Evolutionary conservation across 108 stramenopile genomes (phyloP).

Genomic region (Pinguiococcus pyrenoidosus): DNA sequence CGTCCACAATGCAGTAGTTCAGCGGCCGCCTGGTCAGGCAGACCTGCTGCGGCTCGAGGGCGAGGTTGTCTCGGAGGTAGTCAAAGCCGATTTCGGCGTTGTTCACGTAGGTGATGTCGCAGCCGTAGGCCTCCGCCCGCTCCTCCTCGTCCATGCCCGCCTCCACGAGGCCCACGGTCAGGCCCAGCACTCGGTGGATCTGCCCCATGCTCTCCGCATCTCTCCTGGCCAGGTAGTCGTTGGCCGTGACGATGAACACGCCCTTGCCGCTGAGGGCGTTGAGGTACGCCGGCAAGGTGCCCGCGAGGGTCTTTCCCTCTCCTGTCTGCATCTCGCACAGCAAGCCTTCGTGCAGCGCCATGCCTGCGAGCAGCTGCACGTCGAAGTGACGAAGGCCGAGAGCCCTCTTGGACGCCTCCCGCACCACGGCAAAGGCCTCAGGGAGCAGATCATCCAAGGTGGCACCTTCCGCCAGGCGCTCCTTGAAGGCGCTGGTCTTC

Average conservation of each 20-base stretch:
- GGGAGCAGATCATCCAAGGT: constrained; percentile 59
- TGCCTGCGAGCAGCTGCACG: constrained; percentile 77
- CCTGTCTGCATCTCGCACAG: constrained; percentile 92
- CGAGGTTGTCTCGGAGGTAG: constrained; percentile 54
- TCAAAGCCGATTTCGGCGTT: constrained; percentile 91
- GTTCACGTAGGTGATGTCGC: constrained; percentile 84
- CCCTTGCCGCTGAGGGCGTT: constrained; percentile 57
- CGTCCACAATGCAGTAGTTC: constrained; percentile 81
- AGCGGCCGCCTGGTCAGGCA: constrained; percentile 31
- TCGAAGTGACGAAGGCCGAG: constrained; percentile 82
- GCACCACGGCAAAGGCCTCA: constrained; percentile 84
- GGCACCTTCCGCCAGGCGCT: constrained; percentile 52
- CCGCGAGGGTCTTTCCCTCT: constrained; percentile 88
- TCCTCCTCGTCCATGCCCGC: constrained; percentile 61
- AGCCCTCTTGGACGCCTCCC: constrained; percentile 91
- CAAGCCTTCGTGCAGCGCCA: constrained; percentile 72
- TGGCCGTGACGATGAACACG: constrained; percentile 74
- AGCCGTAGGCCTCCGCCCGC: constrained; percentile 62
- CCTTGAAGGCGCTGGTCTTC: constrained; percentile 5
- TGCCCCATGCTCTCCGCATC: constrained; percentile 91
- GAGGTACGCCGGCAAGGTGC: constrained; percentile 67
- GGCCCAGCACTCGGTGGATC: constrained; percentile 72
- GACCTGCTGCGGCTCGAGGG: constrained; percentile 12
- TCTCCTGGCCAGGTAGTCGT: constrained; percentile 83
- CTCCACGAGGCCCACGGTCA: constrained; percentile 83